phyloP scores from a whole-genome alignment of 1,284 basidiomycete species.

The Flammula alnicola region DNA sequence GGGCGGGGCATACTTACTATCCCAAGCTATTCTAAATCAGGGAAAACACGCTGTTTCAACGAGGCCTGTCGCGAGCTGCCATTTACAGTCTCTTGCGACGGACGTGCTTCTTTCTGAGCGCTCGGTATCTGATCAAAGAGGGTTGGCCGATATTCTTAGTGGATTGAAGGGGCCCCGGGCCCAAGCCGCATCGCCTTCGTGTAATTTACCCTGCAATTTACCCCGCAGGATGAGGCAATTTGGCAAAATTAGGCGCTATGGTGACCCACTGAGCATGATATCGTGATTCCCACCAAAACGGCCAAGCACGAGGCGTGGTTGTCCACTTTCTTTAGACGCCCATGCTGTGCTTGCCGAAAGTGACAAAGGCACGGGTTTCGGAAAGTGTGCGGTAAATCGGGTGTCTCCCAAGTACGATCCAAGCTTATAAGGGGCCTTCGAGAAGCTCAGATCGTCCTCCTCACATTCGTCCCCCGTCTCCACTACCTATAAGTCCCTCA shows the following conservation, averaged over 20 bases:
- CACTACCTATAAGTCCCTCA: too few relatives aligned
- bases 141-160: too few relatives aligned
- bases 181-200: too few relatives aligned
- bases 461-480: too few relatives aligned
- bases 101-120: too few relatives aligned
- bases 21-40: not conserved
- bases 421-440: not conserved
- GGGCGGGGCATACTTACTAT: not conserved
- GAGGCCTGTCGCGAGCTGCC: not conserved
- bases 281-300: too few relatives aligned
- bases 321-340: conserved; percentile 11
- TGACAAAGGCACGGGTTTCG: conserved; percentile 9
- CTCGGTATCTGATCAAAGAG: too few relatives aligned
- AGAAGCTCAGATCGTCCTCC: not conserved
- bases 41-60: conserved; percentile 15
- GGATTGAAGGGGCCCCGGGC: too few relatives aligned
- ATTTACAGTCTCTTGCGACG: not conserved
- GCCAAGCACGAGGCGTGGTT: not conserved
- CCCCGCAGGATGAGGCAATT: too few relatives aligned
- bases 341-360: conserved; percentile 12
- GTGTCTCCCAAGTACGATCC: conserved; percentile 4
- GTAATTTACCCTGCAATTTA: too few relatives aligned
- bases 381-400: conserved; percentile 7
- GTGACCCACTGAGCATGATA: too few relatives aligned
- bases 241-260: too few relatives aligned